Base-by-base conservation (phyloP, 495 filamentous ascomycete species). In the Penicillium chermesinum region DNA sequence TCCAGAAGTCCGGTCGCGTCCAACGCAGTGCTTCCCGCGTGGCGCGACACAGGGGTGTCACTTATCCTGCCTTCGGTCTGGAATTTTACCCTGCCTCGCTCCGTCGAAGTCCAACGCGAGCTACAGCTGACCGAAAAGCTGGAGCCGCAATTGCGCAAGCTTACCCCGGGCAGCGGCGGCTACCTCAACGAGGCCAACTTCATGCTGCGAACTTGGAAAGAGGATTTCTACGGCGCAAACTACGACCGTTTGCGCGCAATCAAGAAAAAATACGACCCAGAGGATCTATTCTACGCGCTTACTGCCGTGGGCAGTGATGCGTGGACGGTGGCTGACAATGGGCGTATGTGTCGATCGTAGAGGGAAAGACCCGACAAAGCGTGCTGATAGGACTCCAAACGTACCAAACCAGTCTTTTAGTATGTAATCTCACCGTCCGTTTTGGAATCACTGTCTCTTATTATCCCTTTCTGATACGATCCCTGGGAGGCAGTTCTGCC, bases 111-210 rank as follows among this genome's bases (percentile, higher is more conserved):
- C 19, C 16, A 44, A 16, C 39, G 40, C 4, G 41, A 34, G n/a
- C n/a, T 46, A 2, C 30, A 41, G 41, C 49, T 54, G 52, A 54
- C 52, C 14, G 15, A 49, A 7, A 18, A 41, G 7, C 27, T 54
- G 7, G 52, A 49, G 20, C 46, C 52, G 33, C 15, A 12, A 13
- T 15, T 49, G 14, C 44, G 37, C 13, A 49, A 42, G 3, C 27
- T 54, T 8, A 41, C 41, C 0, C 52, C 51, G 9, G 16, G 45
- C 0, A 49, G 46, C 16, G 51, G 51, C 2, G 52, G 46, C 19
- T 54, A 54, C 38, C 37, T 54, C 10, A 54, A 54, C 20, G 52
- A 54, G 42, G 52, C n/a, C n/a, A n/a, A n/a, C n/a, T n/a, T n/a
- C n/a, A n/a, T n/a, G n/a, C n/a, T n/a, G n/a, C n/a, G n/a, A n/a